Base-by-base conservation (phyloP, 345 rosid genomes). In the Clausena lansium region DNA sequence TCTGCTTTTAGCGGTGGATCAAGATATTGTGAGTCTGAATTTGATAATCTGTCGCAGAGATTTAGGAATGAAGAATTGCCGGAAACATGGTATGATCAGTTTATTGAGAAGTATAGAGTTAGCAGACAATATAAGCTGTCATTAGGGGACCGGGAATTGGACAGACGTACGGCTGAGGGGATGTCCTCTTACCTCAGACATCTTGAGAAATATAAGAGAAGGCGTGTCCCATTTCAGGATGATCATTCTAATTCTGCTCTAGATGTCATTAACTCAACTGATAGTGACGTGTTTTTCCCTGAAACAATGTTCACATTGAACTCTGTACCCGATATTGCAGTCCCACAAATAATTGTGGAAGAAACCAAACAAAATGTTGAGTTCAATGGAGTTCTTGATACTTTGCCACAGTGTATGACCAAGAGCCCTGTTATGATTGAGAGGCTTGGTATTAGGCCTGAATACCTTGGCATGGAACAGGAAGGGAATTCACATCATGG, bases 81-180 rank as follows among this genome's bases (percentile, higher is more conserved):
- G 0, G 98, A 92, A 69, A 85, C 88, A n/a, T 95, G 99, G 99
- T 93, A 93, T 75, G 88, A 83, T 83, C 96, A 88, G 82, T 93
- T 92, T 75, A 84, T 90, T 2, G 92, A 91, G 74, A 91, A 88
- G 81, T 85, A 87, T 81, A 86, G 71, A 84, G 86, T 83, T 77
- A 86, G 82, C 59, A 87, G 87, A 77, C 88, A 89, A 1, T 85
- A 79, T 79, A 91, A 86, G 73, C 35, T 89, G 78, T 87, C 89
- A 0, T 64, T 83, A 11, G 94, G 88, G 66, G 89, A 89, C n/a
- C 83, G 81, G 77, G 99, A 92, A 61, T 84, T 86, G 38, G 92
- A 89, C 71, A 90, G 84, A 63, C 97, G 97, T 17, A 90, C 93
- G 1, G 87, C 98, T 28, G 95, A 88, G 81, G 89, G 85, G 65